Evolutionary conservation across 75 land plant species (phyloP).

Genomic region (Larix kaempferi): DNA sequence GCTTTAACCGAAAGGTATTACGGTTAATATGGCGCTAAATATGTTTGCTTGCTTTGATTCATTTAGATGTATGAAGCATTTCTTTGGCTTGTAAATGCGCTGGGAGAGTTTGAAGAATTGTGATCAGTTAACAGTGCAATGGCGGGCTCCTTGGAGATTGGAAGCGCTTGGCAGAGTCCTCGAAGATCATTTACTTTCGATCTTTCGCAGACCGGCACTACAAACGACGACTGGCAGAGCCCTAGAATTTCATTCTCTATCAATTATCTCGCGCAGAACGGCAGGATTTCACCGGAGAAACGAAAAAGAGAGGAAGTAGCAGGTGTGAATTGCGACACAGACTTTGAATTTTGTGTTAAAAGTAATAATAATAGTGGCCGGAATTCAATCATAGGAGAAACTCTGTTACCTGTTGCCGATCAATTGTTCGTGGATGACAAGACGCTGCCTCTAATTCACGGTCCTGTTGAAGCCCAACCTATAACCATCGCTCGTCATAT

Average conservation of each 20-base stretch:
- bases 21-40: no score
- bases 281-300: constrained; percentile 1
- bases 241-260: constrained; percentile 9
- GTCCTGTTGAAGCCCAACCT: background rate
- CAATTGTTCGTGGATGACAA: constrained; percentile 3
- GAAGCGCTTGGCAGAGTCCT: constrained; percentile 7
- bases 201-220: background rate
- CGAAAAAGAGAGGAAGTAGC: background rate
- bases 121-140: no score
- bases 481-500: constrained; percentile 8
- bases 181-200: constrained; percentile 2
- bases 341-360: constrained; percentile 1
- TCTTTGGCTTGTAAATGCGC: no score
- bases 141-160: no score
- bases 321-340: background rate
- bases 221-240: constrained; percentile 6
- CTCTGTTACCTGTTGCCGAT: background rate
- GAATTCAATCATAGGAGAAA: background rate
- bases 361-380: background rate
- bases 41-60: no score
- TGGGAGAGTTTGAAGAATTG: no score
- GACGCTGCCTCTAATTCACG: background rate
- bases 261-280: constrained; percentile 5
- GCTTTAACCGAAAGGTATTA: no score
- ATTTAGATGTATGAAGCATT: no score